phyloP scores from a whole-genome alignment of 2,329 filamentous ascomycete species.

The Dactylellina haptotyla region DNA sequence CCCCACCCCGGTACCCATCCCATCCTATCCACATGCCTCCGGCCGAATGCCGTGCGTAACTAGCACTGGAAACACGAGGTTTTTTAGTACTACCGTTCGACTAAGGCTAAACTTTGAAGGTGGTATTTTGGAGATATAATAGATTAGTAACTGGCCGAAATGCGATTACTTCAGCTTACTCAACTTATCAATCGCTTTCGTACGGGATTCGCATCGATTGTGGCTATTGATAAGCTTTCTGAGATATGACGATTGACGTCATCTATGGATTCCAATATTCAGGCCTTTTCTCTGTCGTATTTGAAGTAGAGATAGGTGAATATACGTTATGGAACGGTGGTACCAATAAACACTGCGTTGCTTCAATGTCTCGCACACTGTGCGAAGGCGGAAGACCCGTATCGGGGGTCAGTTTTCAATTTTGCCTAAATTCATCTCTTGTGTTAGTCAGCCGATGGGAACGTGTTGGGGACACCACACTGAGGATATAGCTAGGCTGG shows the following conservation, averaged over 20 bases:
- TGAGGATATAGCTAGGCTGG: too few relatives aligned
- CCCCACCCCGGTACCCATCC: background rate
- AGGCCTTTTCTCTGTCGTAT: too few relatives aligned
- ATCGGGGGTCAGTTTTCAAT: background rate
- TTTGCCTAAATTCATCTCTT: slow-evolving; percentile 23
- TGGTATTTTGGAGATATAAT: background rate
- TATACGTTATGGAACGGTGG: background rate
- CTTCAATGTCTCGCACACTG: background rate
- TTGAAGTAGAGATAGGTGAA: background rate
- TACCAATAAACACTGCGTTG: background rate
- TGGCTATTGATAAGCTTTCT: background rate
- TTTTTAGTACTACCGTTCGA: too few relatives aligned
- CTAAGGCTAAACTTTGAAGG: too few relatives aligned
- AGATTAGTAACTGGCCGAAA: slow-evolving; percentile 32
- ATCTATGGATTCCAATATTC: background rate
- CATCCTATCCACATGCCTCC: background rate
- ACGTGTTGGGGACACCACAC: too few relatives aligned
- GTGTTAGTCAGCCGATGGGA: too few relatives aligned
- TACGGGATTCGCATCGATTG: background rate
- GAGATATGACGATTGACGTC: slow-evolving; percentile 23
- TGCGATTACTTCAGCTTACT: slow-evolving; percentile 48
- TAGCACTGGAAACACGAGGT: background rate
- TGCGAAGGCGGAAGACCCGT: slow-evolving; percentile 1
- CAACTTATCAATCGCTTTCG: background rate
- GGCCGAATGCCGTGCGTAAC: slow-evolving; percentile 32